Conservation (phyloP, 1,284 basidiomycete genomes). For the Pseudozyma tsukubaensis region DNA sequence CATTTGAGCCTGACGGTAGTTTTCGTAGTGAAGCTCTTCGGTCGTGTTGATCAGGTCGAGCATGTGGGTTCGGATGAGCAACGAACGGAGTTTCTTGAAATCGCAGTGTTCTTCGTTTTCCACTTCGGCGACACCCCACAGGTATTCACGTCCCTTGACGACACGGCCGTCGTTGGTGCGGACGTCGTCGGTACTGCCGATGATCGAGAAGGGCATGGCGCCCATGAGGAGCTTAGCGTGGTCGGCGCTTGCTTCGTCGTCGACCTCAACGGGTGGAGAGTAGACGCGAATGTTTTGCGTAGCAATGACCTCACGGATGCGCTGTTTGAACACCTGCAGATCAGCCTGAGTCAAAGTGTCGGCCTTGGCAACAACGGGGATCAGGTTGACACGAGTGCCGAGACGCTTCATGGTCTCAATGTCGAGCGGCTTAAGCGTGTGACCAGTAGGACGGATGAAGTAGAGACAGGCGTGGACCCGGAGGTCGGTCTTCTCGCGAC, state of each 20-base stretch:
- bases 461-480: conserved; percentile 97
- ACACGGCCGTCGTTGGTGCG: conserved; percentile 87
- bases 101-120: conserved; percentile 99
- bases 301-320: conserved; percentile 87
- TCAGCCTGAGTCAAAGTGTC: conserved; percentile 96
- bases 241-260: conserved; percentile 88
- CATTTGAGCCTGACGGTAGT: conserved; percentile 98
- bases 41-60: conserved; percentile 95
- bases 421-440: conserved; percentile 97
- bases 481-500: conserved; percentile 91
- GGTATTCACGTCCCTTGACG: conserved; percentile 97
- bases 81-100: conserved; percentile 95
- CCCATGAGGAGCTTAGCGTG: conserved; percentile 83
- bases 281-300: conserved; percentile 96
- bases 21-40: conserved; percentile 97
- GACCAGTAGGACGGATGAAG: conserved; percentile 95
- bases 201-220: conserved; percentile 98
- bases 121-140: conserved; percentile 99
- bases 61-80: conserved; percentile 98
- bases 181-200: conserved; percentile 95
- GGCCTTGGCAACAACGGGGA: conserved; percentile 96
- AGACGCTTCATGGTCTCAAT: conserved; percentile 99
- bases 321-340: conserved; percentile 89
- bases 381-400: conserved; percentile 93
- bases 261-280: conserved; percentile 88